Conservation (phyloP, 345 rosid species). For the Heritiera fomes region DNA sequence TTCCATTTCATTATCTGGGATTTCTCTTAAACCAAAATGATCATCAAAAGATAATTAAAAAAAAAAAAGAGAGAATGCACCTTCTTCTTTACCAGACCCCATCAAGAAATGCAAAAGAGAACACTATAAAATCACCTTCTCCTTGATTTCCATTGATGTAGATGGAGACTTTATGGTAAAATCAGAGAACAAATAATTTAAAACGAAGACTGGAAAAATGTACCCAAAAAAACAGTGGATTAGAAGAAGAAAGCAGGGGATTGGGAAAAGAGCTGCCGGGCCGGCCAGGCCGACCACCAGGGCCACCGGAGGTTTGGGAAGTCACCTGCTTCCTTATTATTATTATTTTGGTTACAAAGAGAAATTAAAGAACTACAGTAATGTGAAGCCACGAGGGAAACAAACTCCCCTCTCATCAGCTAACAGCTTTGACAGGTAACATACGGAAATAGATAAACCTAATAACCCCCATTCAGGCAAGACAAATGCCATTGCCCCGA, state of each 20-base stretch:
- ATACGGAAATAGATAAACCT: not conserved
- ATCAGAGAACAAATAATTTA: not conserved
- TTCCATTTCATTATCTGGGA: slow-evolving; percentile 2
- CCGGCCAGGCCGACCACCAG: not conserved
- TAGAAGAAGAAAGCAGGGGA: not conserved
- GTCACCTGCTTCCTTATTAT: not conserved
- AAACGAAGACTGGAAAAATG: not conserved
- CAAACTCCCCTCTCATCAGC: no score
- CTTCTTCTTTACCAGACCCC: slow-evolving; percentile 12
- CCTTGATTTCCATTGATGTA: not conserved
- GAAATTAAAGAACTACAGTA: no score
- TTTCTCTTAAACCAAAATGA: not conserved
- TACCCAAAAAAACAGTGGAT: not conserved
- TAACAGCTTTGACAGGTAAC: no score
- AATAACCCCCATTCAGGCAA: not conserved
- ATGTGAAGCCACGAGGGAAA: no score
- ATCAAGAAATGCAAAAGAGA: slow-evolving; percentile 5
- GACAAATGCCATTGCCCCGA: not conserved
- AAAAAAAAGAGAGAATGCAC: not conserved
- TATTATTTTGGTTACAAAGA: no score
- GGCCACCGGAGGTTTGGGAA: slow-evolving; percentile 5
- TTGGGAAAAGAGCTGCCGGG: not conserved
- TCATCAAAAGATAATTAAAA: not conserved
- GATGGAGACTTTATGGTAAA: not conserved
- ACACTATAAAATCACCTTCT: not conserved